Base-by-base conservation (phyloP, 805 yeast genomes). In the Starmerella bacillaris region DNA sequence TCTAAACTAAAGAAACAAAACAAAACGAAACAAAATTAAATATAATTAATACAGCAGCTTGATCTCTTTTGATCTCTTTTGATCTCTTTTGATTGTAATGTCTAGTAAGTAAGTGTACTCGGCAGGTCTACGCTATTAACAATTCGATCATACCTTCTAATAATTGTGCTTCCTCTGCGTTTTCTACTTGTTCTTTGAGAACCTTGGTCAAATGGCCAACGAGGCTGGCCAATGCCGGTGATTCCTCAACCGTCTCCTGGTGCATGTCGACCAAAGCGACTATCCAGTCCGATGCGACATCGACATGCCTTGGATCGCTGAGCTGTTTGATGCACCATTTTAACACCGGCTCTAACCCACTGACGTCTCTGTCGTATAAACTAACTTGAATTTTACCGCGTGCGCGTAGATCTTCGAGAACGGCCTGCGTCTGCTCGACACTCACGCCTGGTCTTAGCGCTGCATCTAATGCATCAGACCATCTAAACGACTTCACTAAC, bases 61-160 rank as follows among this genome's bases (percentile, higher is more conserved):
- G n/a, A n/a, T n/a, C n/a, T n/a, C n/a, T n/a, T n/a, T n/a, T n/a
- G n/a, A n/a, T n/a, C n/a, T n/a, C n/a, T n/a, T n/a, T n/a, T n/a
- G n/a, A n/a, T n/a, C n/a, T n/a, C n/a, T n/a, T n/a, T n/a, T n/a
- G n/a, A n/a, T n/a, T n/a, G n/a, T n/a, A n/a, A n/a, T n/a, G n/a
- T n/a, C n/a, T n/a, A n/a, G n/a, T n/a, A n/a, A n/a, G n/a, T n/a
- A n/a, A n/a, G n/a, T n/a, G n/a, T n/a, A n/a, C n/a, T n/a, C n/a
- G n/a, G n/a, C 56, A 56, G 4, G 27, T 56, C 14, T 55, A 55
- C 5, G 51, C 54, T 39, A 83, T 74, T 48, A 86, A 63, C 46
- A 89, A 57, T 56, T 82, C 92, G 48, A 89, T 61, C 95, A 89
- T 89, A 36, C 98, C 98, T 49, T 78, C 82, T 30, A 89, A 72